Evolutionary conservation across 1,284 basidiomycete genomes (phyloP), one percentile per base, ranked within the genome.

Genomic region (Pterula multifida): DNA sequence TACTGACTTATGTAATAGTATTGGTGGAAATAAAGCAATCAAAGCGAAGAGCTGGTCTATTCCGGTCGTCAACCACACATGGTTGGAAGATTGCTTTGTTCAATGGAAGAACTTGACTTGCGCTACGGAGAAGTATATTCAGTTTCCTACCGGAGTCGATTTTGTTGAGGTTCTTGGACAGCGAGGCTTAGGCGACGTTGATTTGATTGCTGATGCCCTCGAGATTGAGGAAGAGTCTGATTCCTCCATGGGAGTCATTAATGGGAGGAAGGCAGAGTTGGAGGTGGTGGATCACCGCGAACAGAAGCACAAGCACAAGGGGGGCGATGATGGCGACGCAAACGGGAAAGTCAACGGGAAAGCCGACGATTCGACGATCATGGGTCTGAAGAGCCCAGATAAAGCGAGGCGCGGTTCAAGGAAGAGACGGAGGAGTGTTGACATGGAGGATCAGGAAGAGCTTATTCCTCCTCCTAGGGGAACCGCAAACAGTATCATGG

Each of bases 81-180:
- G 90, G 87, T 71, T 95, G 3, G 91, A 94, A 61, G 87, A 90
- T 55, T 93, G 87, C 62, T 88, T 91, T 58, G 64, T 79, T 17
- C 73, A 79, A 17, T 93, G 90, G 90, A 70, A 73, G n/a, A 69
- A 72, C 21, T 67, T 85, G 44, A 78, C 79, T 0, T 70, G 76
- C 4, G 76, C 72, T 0, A 63, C 71, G 15, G 76, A 79, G 47
- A 80, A 79, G 52, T 90, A 87, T 63, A 76, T 81, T 49, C 57
- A 68, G 26, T 89, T 84, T 55, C 78, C 85, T 0, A 69, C 71
- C 0, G 80, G 79, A 2, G 63, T 86, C 36, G 81, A 90, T 61
- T 86, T 83, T 60, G 73, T 79, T 46, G 63, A 65, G 36, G 58
- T 80, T 23, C 62, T 90, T 0, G 81, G 76, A 2, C 70, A 75